phyloP scores from a whole-genome alignment of 2,329 filamentous ascomycete species.

The Cladophialophora yegresii region DNA sequence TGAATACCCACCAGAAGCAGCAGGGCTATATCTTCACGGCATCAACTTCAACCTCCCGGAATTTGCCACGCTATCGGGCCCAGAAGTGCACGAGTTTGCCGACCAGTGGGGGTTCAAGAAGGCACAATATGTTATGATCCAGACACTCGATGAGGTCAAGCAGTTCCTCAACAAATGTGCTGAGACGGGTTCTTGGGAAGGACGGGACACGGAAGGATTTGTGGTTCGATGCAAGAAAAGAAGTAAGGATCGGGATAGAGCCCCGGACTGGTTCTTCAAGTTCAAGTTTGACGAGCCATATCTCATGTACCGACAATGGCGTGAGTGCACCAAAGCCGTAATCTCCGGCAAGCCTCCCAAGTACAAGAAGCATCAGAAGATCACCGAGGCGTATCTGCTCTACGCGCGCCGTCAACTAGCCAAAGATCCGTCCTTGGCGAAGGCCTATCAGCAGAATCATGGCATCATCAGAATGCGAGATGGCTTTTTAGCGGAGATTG shows the following conservation, averaged over 20 bases:
- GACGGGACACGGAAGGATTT: constrained; percentile 93
- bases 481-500: constrained; percentile 80
- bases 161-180: constrained; percentile 80
- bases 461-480: constrained; percentile 91
- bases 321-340: constrained; percentile 89
- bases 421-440: constrained; percentile 66
- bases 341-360: constrained; percentile 74
- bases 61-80: constrained; percentile 82
- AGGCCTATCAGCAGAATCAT: constrained; percentile 80
- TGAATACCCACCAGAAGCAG: constrained; percentile 76
- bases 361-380: constrained; percentile 81
- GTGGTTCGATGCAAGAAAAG: constrained; percentile 83
- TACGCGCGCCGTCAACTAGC: constrained; percentile 76
- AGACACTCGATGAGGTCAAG: constrained; percentile 73
- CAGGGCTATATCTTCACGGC: constrained; percentile 92
- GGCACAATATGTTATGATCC: constrained; percentile 74
- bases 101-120: constrained; percentile 92
- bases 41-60: constrained; percentile 93
- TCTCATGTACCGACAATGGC: constrained; percentile 97
- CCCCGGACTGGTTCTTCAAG: constrained; percentile 97
- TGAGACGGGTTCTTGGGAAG: constrained; percentile 84
- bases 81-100: constrained; percentile 84
- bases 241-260: constrained; percentile 49
- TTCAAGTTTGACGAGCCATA: constrained; percentile 99
- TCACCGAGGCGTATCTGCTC: constrained; percentile 86